Evolutionary conservation across 1,139 yeast species (phyloP), one percentile per base, ranked within the genome.

Genomic region (Nadsonia starkeyi-henricii): DNA sequence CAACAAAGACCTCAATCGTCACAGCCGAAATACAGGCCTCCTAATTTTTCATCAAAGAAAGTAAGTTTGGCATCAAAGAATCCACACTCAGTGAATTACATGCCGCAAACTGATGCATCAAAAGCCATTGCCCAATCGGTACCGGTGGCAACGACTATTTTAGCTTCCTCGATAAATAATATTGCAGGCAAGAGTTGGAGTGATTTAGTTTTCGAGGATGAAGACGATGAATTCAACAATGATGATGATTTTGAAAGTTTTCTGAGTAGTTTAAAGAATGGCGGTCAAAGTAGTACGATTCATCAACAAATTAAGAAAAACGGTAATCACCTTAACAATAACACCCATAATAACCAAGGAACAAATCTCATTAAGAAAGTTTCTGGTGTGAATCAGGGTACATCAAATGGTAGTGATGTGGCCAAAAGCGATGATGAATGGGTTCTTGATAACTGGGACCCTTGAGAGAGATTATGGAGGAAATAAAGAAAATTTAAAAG

Each of bases 161-260:
- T 55, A 19, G 52, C 56, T 18, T 51, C 57, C 36, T 46, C 54
- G 9, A 54, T 58, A 50, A 60, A 60, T 52, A 58, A 61, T 45
- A 23, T 23, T 23, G 28, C 28, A 23, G 65, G 65, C 51, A 62
- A 58, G 49, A 58, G 62, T 46, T 64, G 67, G 67, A 54, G 62
- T 43, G 67, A 63, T 50, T 47, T 61, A 43, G 62, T 54, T 41
- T 54, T 57, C 44, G 62, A 60, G 20, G 63, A 60, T 44, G 63
- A 60, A 39, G 62, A 56, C 30, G 64, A 62, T 46, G 61, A 41
- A 37, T 43, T 13, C 45, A 43, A 43, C 33, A 37, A 47, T 33
- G 46, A 41, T 20, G 37, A 47, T 39, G 49, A 47, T 13, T 44
- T 47, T 19, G 23, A 33, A 28, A 44, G 41, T 26, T 47, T 43